Percentiles rank a stretch among this genome's conserved stretches.
phyloP scores from a whole-genome alignment of 345 rosid genomes.

The Dimocarpus longan region DNA sequence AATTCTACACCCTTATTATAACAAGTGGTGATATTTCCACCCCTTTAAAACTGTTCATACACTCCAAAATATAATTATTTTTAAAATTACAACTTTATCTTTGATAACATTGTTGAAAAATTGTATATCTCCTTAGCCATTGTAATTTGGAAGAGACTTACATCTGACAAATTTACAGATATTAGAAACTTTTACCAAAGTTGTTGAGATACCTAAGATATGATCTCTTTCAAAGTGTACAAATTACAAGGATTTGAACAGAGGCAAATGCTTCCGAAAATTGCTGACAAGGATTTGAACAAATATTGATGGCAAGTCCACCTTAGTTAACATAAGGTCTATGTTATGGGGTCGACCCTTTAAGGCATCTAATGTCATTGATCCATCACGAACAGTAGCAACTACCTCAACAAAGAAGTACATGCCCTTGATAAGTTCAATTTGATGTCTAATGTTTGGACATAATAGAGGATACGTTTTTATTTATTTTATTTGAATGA shows the following conservation, averaged over 20 bases:
- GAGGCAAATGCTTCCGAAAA: not conserved
- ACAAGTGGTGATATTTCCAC: too few relatives aligned
- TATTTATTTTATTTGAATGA: too few relatives aligned
- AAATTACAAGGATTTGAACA: not conserved
- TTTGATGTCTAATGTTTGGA: not conserved
- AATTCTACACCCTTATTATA: too few relatives aligned
- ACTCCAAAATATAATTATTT: too few relatives aligned
- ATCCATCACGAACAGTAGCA: conserved; percentile 64
- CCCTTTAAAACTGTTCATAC: too few relatives aligned
- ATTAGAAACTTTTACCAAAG: too few relatives aligned
- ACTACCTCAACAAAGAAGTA: conserved; percentile 41
- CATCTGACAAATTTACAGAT: too few relatives aligned
- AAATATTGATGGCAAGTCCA: conserved; percentile 73
- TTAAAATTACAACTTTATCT: too few relatives aligned
- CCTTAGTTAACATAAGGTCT: conserved; percentile 72
- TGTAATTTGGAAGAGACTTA: too few relatives aligned
- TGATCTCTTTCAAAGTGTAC: not conserved
- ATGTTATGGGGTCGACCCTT: conserved; percentile 52
- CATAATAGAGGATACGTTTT: not conserved
- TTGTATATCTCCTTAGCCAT: too few relatives aligned
- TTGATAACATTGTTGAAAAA: too few relatives aligned
- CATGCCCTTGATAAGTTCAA: not conserved
- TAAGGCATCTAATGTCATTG: conserved; percentile 72
- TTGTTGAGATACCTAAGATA: too few relatives aligned
- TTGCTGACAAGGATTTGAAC: conserved; percentile 14